Conservation (phyloP, 306 rosid species). For the Dalbergia cultrata region DNA sequence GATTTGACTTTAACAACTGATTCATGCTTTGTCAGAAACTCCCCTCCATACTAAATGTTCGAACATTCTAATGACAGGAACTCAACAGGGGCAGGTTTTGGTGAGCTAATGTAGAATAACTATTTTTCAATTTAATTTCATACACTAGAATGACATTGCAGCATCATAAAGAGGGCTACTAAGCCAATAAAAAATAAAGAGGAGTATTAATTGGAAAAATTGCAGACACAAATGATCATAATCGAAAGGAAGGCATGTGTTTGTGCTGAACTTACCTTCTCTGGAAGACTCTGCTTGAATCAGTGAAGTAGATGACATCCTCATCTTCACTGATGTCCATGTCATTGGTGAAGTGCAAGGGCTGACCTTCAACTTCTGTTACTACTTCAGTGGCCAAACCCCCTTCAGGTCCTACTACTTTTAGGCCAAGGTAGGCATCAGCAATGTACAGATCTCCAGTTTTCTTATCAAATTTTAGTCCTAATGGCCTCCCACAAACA, state of each 20-base stretch:
- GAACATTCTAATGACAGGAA: conserved; percentile 17
- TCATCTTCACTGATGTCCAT: conserved; percentile 78
- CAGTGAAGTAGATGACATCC: conserved; percentile 81
- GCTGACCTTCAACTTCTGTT: conserved; percentile 76
- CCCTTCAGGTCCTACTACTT: conserved; percentile 82
- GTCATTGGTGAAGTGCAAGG: conserved; percentile 82
- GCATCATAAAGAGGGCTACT: background rate
- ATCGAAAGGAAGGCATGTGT: background rate
- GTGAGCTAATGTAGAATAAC: conserved; percentile 13
- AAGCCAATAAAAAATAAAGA: background rate
- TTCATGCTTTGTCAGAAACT: background rate
- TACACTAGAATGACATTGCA: background rate
- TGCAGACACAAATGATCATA: background rate
- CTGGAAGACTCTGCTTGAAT: conserved; percentile 68
- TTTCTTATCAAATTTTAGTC: conserved; percentile 75
- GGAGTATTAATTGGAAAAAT: conserved; percentile 29
- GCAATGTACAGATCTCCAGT: conserved; percentile 88
- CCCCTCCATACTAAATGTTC: background rate
- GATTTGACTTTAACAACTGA: conserved; percentile 23
- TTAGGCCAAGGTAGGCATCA: conserved; percentile 91
- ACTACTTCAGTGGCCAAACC: conserved; percentile 81
- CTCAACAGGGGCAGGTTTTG: conserved; percentile 17
- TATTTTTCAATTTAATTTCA: conserved; percentile 27
- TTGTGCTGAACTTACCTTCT: conserved; percentile 71
- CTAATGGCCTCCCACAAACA: conserved; percentile 91